Evolutionary conservation across 306 rosid species (phyloP).

Genomic region (Glycine latifolia): DNA sequence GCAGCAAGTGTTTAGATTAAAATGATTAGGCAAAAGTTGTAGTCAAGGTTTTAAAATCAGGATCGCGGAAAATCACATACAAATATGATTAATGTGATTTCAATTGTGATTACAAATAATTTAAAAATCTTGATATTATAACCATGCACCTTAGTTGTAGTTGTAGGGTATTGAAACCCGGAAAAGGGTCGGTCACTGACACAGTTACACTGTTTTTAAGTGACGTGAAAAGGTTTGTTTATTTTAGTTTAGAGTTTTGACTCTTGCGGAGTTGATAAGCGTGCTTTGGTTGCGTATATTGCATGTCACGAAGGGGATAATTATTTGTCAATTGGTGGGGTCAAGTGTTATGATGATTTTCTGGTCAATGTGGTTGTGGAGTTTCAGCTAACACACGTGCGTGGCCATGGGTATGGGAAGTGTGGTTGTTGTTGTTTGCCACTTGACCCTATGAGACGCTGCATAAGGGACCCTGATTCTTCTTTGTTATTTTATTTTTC

Average conservation of each 20-base stretch:
- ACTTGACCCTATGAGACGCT: slow-evolving; percentile 26
- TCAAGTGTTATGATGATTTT: slow-evolving; percentile 28
- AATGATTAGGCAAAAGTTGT: slow-evolving; percentile 28
- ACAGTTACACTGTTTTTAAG: slow-evolving; percentile 29
- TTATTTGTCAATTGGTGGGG: slow-evolving; percentile 51
- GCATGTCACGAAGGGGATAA: slow-evolving; percentile 42
- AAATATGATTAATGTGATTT: no score
- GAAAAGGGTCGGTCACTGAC: slow-evolving; percentile 9
- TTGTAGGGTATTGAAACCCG: slow-evolving; percentile 34
- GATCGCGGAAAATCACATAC: no score
- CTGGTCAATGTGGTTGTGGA: slow-evolving; percentile 29
- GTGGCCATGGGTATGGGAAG: slow-evolving; percentile 32
- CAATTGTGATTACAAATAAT: no score
- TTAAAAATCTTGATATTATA: no score
- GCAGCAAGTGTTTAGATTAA: background rate
- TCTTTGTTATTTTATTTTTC: slow-evolving; percentile 20
- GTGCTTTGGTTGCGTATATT: slow-evolving; percentile 40
- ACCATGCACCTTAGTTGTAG: no score
- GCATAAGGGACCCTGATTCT: slow-evolving; percentile 28
- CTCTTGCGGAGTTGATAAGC: slow-evolving; percentile 6
- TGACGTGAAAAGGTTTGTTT: slow-evolving; percentile 6
- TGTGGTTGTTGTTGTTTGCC: slow-evolving; percentile 43
- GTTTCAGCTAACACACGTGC: slow-evolving; percentile 39
- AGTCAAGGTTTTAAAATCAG: no score
- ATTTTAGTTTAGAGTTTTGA: no score